These are phyloP conservation scores for Colletotrichum brevisporum DNA, from an alignment of 2,329 filamentous ascomycete species.

Conservation along the genomic window DNA sequence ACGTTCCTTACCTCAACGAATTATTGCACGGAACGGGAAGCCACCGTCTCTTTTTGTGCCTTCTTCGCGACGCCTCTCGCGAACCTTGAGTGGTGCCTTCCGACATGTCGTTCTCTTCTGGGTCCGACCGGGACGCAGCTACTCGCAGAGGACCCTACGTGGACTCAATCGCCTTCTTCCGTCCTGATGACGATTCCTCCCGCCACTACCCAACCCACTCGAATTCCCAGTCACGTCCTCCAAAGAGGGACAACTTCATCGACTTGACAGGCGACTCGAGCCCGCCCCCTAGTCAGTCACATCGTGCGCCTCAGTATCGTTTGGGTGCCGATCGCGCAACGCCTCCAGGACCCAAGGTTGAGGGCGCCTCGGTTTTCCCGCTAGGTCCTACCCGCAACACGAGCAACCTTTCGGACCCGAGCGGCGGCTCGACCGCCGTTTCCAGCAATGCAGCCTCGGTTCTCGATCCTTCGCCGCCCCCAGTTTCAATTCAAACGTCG, in stretches of 20 bases:
- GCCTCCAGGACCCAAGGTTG: conserved; percentile 17
- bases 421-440: conserved; percentile 36
- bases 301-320: not conserved
- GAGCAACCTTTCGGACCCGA: conserved; percentile 30
- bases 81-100: not conserved
- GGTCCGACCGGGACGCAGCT: conserved; percentile 34
- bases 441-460: conserved; percentile 40
- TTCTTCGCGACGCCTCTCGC: conserved; percentile 1
- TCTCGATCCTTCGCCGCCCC: conserved; percentile 37
- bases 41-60: conserved; percentile 13
- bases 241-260: conserved; percentile 17
- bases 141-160: conserved; percentile 23
- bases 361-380: conserved; percentile 21
- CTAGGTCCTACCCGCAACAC: conserved; percentile 19
- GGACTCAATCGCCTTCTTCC: conserved; percentile 16
- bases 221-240: not conserved
- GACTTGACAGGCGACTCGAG: conserved; percentile 35
- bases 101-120: conserved; percentile 34
- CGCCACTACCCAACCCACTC: conserved; percentile 9
- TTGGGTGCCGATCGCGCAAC: conserved; percentile 31
- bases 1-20: not conserved
- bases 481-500: conserved; percentile 36
- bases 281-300: conserved; percentile 1
- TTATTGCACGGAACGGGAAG: conserved; percentile 11
- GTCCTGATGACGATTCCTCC: conserved; percentile 20